These are phyloP conservation scores for Blastobotrys persicus DNA, from an alignment of 1,139 yeast species.

Conservation along the genomic window DNA sequence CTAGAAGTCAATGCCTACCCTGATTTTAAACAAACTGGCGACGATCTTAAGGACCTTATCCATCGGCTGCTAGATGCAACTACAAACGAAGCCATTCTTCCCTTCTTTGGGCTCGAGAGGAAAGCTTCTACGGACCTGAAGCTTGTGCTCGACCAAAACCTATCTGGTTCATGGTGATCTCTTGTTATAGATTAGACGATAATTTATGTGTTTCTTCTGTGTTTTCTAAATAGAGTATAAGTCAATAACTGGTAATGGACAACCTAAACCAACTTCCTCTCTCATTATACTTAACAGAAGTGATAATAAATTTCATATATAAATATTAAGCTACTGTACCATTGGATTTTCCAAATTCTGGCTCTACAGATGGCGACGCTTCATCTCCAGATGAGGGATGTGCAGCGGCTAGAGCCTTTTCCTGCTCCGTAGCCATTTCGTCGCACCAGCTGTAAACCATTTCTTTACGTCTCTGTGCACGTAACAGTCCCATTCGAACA, in stretches of 20 bases:
- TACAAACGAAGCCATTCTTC: conserved; percentile 28
- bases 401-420: conserved; percentile 28
- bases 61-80: conserved; percentile 34
- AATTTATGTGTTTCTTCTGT: too few species aligned
- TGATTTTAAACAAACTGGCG: conserved; percentile 94
- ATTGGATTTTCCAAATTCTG: neutral
- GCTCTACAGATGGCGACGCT: neutral
- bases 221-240: too few species aligned
- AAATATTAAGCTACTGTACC: neutral
- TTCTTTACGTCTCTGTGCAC: conserved; percentile 72
- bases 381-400: neutral
- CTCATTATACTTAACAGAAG: neutral
- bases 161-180: conserved; percentile 6
- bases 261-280: too few species aligned
- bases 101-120: conserved; percentile 24
- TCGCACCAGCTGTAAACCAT: conserved; percentile 77
- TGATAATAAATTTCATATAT: neutral
- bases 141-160: conserved; percentile 9
- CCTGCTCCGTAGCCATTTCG: conserved; percentile 72
- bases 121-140: conserved; percentile 6
- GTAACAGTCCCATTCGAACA: conserved; percentile 69
- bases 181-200: neutral
- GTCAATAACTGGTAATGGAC: too few species aligned
- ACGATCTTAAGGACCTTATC: conserved; percentile 62
- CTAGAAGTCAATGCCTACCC: conserved; percentile 93